Percentiles rank a stretch among this genome's conserved stretches.
Evolutionary conservation across 306 rosid species (phyloP).

Genomic region (Cucurbita ficifolia): DNA sequence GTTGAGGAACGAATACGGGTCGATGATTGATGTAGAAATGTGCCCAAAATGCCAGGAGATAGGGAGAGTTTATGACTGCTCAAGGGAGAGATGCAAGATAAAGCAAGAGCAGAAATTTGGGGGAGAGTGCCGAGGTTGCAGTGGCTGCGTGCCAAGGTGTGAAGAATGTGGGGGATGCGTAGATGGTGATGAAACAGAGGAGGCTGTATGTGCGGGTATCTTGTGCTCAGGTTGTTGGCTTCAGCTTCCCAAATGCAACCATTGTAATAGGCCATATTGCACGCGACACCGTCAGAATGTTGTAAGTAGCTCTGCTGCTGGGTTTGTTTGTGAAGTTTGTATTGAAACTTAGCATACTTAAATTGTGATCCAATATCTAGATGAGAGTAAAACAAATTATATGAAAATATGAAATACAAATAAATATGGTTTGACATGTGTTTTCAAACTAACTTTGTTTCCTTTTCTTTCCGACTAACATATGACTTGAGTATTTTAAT

Average conservation of each 20-base stretch:
- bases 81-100: slow-evolving; percentile 34
- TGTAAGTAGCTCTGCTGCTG: slow-evolving; percentile 18
- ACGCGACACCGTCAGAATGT: slow-evolving; percentile 30
- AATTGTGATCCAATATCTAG: no score
- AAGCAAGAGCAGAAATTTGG: slow-evolving; percentile 13
- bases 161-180: slow-evolving; percentile 60
- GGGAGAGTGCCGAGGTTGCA: slow-evolving; percentile 44
- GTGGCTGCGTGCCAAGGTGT: slow-evolving; percentile 58
- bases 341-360: background rate
- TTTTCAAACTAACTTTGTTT: no score
- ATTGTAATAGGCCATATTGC: slow-evolving; percentile 74
- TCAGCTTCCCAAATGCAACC: slow-evolving; percentile 55
- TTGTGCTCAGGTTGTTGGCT: slow-evolving; percentile 67
- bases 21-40: slow-evolving; percentile 35
- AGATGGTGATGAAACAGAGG: slow-evolving; percentile 30
- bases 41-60: slow-evolving; percentile 54
- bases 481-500: no score
- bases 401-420: no score
- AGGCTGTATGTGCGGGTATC: slow-evolving; percentile 38
- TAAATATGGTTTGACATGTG: no score
- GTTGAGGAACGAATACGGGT: slow-evolving; percentile 1
- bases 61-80: slow-evolving; percentile 49
- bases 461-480: no score
- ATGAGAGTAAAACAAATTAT: no score
- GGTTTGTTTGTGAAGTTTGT: slow-evolving; percentile 44